phyloP scores from a whole-genome alignment of 352 stramenopile species.

The Nothophytophthora sp. region DNA sequence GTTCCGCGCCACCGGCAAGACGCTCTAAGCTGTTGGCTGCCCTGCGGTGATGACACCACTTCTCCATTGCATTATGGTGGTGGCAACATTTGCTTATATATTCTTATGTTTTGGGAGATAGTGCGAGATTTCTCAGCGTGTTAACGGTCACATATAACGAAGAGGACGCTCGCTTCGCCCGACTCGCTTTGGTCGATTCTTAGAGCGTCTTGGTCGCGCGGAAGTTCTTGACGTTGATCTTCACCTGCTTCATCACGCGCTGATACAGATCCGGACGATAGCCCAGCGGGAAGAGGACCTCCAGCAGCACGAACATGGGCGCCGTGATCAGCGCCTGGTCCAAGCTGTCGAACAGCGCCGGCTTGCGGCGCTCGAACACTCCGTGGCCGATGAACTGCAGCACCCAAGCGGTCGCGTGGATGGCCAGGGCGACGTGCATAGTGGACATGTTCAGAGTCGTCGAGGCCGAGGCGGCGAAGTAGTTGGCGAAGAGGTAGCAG shows the following conservation, averaged over 20 bases:
- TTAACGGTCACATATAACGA: too few species aligned
- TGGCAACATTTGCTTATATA: neutral
- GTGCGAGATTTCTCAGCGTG: too few species aligned
- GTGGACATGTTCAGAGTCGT: constrained; percentile 35
- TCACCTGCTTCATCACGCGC: constrained; percentile 56
- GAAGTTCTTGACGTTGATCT: constrained; percentile 68
- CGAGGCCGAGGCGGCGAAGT: constrained; percentile 41
- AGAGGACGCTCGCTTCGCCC: too few species aligned
- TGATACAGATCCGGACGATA: constrained; percentile 78
- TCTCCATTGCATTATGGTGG: neutral
- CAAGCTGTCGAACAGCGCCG: constrained; percentile 85
- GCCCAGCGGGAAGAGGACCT: constrained; percentile 77
- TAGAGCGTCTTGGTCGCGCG: constrained; percentile 41
- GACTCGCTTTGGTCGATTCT: too few species aligned
- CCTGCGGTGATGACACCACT: neutral
- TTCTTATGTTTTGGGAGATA: constrained; percentile 7
- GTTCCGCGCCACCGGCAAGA: constrained; percentile 45
- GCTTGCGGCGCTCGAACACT: constrained; percentile 85
- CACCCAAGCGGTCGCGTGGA: constrained; percentile 72
- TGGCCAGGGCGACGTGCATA: constrained; percentile 58
- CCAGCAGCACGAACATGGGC: constrained; percentile 89
- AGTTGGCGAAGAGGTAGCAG: constrained; percentile 67
- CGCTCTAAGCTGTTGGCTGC: constrained; percentile 14
- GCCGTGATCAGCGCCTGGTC: constrained; percentile 85
- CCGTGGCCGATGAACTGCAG: constrained; percentile 85